Evolutionary conservation across 768 basidiomycete genomes (phyloP).

Genomic region (Suillus variegatus): DNA sequence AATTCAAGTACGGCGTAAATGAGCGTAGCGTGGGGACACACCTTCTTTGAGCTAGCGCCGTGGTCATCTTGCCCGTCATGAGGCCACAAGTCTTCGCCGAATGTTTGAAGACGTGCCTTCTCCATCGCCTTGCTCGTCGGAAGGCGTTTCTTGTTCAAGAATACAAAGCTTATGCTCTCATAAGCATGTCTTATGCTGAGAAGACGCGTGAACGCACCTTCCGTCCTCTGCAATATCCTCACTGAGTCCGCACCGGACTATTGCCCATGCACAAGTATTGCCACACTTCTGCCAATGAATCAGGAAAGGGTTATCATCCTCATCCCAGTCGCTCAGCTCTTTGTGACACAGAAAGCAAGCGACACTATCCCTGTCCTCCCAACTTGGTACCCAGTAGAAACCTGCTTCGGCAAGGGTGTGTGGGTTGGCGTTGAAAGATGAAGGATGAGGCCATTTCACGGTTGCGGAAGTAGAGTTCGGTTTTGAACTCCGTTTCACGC

Average conservation of each 20-base stretch:
- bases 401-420: conserved; percentile 82
- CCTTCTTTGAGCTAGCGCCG: conserved; percentile 73
- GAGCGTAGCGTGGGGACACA: conserved; percentile 22
- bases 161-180: conserved; percentile 49
- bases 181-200: background rate
- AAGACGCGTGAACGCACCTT: conserved; percentile 41
- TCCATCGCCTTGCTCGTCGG: conserved; percentile 72
- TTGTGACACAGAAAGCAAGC: conserved; percentile 85
- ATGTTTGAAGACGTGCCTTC: conserved; percentile 70
- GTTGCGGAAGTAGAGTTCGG: conserved; percentile 44
- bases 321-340: conserved; percentile 82
- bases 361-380: conserved; percentile 71
- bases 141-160: conserved; percentile 58
- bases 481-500: conserved; percentile 53
- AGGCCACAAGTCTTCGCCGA: conserved; percentile 74
- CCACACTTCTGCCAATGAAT: conserved; percentile 78
- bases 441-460: conserved; percentile 80
- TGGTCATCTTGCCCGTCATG: conserved; percentile 66
- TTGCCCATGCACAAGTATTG: conserved; percentile 77
- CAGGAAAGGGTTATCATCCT: conserved; percentile 80
- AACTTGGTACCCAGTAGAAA: conserved; percentile 78
- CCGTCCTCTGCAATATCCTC: conserved; percentile 58
- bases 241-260: conserved; percentile 68
- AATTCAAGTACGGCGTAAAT: background rate
- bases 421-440: conserved; percentile 66